phyloP scores from a whole-genome alignment of 2,329 filamentous ascomycete species.

The Penicillium sp. region DNA sequence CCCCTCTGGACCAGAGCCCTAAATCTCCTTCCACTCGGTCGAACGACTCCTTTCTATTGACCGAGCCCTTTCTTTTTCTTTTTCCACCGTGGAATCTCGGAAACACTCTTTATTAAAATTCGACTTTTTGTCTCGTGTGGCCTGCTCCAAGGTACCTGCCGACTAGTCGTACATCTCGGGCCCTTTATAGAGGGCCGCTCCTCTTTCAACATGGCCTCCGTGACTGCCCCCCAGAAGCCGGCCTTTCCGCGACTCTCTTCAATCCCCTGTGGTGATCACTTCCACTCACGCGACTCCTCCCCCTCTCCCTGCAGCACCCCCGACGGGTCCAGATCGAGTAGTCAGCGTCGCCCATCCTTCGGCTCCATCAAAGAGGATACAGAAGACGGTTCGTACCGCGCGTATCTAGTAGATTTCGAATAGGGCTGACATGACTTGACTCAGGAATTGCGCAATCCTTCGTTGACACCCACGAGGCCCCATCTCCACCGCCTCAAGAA shows the following conservation, averaged over 20 bases:
- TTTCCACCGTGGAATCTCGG: slow-evolving; percentile 31
- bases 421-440: slow-evolving; percentile 8
- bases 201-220: slow-evolving; percentile 33
- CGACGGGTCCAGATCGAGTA: slow-evolving; percentile 42
- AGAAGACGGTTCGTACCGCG: slow-evolving; percentile 36
- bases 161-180: slow-evolving; percentile 15
- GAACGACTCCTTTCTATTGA: slow-evolving; percentile 18
- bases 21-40: slow-evolving; percentile 11
- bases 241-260: slow-evolving; percentile 24
- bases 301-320: slow-evolving; percentile 37
- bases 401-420: neutral
- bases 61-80: slow-evolving; percentile 17
- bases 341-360: slow-evolving; percentile 43
- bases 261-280: slow-evolving; percentile 21
- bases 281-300: slow-evolving; percentile 35
- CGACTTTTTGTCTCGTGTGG: slow-evolving; percentile 9
- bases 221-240: slow-evolving; percentile 29
- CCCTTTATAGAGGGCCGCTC: slow-evolving; percentile 30
- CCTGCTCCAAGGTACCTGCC: slow-evolving; percentile 11
- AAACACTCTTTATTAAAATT: slow-evolving; percentile 27
- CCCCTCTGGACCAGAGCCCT: slow-evolving; percentile 23
- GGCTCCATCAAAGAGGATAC: slow-evolving; percentile 48
- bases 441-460: slow-evolving; percentile 48
- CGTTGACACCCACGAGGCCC: slow-evolving; percentile 40
- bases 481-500: slow-evolving; percentile 26